Conservation (phyloP, 495 filamentous ascomycete genomes). For the Bathelium albidoporum region DNA sequence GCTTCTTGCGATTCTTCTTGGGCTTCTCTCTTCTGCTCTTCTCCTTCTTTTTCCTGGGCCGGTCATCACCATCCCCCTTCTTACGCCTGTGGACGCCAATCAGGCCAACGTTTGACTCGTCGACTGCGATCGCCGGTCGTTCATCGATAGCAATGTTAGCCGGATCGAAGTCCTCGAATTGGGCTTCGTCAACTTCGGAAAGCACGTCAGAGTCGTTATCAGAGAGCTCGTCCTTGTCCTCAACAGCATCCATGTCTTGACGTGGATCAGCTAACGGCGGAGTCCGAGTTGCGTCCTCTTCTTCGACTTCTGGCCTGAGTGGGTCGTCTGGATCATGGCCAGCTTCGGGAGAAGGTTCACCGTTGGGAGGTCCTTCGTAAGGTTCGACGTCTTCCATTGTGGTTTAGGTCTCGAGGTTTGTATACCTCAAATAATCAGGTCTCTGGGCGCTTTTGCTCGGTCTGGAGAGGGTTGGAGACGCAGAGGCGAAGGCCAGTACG, state of each 20-base stretch:
- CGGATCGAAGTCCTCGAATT: slow-evolving; percentile 87
- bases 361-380: slow-evolving; percentile 15
- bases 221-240: slow-evolving; percentile 36
- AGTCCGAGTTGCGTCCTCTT: slow-evolving; percentile 33
- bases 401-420: background rate
- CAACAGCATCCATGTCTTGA: slow-evolving; percentile 32
- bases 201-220: slow-evolving; percentile 27
- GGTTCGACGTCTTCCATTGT: slow-evolving; percentile 22
- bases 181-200: slow-evolving; percentile 70
- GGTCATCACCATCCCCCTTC: slow-evolving; percentile 49
- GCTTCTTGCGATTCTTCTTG: slow-evolving; percentile 56
- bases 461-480: background rate
- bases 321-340: slow-evolving; percentile 36
- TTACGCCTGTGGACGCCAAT: slow-evolving; percentile 73
- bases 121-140: slow-evolving; percentile 65
- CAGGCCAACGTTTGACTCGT: slow-evolving; percentile 69
- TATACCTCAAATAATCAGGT: background rate
- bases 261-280: slow-evolving; percentile 30
- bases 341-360: slow-evolving; percentile 31
- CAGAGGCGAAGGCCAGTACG: background rate
- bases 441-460: background rate
- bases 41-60: slow-evolving; percentile 48
- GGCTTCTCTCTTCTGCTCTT: slow-evolving; percentile 61
- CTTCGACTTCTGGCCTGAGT: slow-evolving; percentile 33
- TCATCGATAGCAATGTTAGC: slow-evolving; percentile 66